Base-by-base conservation (phyloP, 306 rosid genomes). In the Prunus mongolica region DNA sequence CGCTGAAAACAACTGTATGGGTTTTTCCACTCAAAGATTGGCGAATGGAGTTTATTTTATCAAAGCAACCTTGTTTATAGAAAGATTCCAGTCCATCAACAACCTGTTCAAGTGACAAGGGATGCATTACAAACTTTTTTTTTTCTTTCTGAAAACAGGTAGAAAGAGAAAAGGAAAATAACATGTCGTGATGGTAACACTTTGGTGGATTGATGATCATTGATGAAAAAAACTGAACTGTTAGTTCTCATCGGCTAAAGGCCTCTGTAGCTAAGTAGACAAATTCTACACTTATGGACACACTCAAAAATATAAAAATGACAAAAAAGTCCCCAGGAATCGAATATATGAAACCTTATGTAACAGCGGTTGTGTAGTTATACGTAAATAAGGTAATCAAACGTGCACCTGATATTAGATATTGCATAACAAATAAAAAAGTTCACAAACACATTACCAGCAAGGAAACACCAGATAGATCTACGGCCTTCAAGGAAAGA, bases 381-480 rank as follows among this genome's bases (percentile, higher is more conserved):
- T 27, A 20, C n/a, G 47, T 4, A 51, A 10, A 15, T 52, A 30
- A 46, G 27, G 64, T 14, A 15, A 71, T 0, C 18, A 28, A 57
- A 64, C 45, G 12, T n/a, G 54, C 46, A 32, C 19, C 22, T 6
- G 15, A 14, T 44, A 61, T 67, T 10, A 47, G 51, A 38, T 6
- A 12, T 28, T 18, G 63, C 77, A 73, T 20, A 73, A 44, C 20
- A 51, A 46, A 63, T 61, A 76, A 60, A 74, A 27, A 49, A 72
- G 46, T 8, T 15, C 18, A 51, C 5, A 7, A 12, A 54, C 49
- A 67, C 7, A 73, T 52, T 95, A 92, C 99, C 97, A 92, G 86
- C 86, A 89, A 80, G 41, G 97, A 88, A 71, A 90, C 89, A 28
- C 88, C 89, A 63, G 99, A 92, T 78, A 95, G 88, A 81, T 95